Base-by-base conservation (phyloP, 495 filamentous ascomycete species). In the Trichocladium antarcticum region DNA sequence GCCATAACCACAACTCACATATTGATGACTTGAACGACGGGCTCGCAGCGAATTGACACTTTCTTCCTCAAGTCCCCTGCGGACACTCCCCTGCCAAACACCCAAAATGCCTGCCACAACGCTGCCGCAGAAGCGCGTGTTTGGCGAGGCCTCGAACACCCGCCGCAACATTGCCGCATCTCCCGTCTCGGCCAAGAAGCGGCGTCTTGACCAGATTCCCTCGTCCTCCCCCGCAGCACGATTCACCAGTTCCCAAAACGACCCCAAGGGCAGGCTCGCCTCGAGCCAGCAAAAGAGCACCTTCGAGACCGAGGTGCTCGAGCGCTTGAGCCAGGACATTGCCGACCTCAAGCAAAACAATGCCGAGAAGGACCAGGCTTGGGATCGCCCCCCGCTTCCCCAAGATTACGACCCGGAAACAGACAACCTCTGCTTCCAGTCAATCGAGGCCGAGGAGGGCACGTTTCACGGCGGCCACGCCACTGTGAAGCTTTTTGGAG, bases 391-490 rank as follows among this genome's bases (percentile, higher is more conserved):
- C 10, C 68, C 73, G 9, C 66, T 97, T 6, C 77, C 77, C 5
- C 72, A 76, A 39, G 52, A 50, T 9, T 95, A 89, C 62, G 69
- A 90, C 51, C 76, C 81, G n/a, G 55, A 69, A 24, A 83, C 65
- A 38, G 78, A 92, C 37, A 85, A 68, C 50, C 73, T 99, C 10
- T 80, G 75, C 59, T 97, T 97, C 64, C 92, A 97, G 66, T 85
- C 93, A 61, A 97, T 99, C 61, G 92, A 99, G 55, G 83, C 80
- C 5, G 90, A 97, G 57, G 90, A 97, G 64, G 89, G 92, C 16
- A 80, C 76, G 3, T 55, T 95, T 6, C 57, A 74, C 63, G 81
- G 82, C 50, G 85, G 84, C 15, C 81, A 76, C 57, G 71, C 84
- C 1, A 78, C 85, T 0, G 75, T 97, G 50, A 87, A 87, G 66